Evolutionary conservation across 2,329 filamentous ascomycete species (phyloP), one percentile per base, ranked within the genome.

Genomic region (Fusarium subglutinans): DNA sequence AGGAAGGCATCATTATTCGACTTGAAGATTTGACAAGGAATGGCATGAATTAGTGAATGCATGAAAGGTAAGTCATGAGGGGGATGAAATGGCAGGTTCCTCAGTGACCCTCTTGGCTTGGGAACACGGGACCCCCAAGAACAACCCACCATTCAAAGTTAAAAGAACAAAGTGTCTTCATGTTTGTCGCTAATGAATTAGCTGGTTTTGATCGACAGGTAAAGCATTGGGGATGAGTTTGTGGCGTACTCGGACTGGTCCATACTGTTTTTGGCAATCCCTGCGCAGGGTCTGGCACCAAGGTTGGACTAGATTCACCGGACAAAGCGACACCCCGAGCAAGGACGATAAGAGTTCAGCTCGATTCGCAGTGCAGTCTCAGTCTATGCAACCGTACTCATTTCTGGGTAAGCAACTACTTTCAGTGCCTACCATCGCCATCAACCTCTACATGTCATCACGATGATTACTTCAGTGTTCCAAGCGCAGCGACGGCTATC

Each of bases 201-300:
- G 8, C 8, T 8, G n/a, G 15, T 24, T 11, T 26, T 47, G 8
- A 6, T 48, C 20, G 0, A n/a, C 7, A 12, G 1, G 4, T 1
- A n/a, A 20, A 37, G 30, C 0, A 35, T 20, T 20, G 30, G 14
- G 30, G 17, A 15, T 37, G 17, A 11, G 30, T 15, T 37, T 15
- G 48, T 51, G n/a, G 48, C 30, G n/a, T 14, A 2, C 30, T 24
- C 8, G 1, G 3, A 2, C 12, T 11, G 0, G 17, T 3, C 48
- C 11, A 35, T 51, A 24, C 30, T 6, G 3, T 3, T 24, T 51
- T 20, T 37, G 17, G 48, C 48, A n/a, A 35, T 51, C 48, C 48
- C 30, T 51, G 17, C 22, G 3, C 8, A 5, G 15, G 30, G 22
- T 51, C 11, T 24, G 8, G 1, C 14, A 13, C 22, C 3, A 35